These are phyloP conservation scores for Emergomyces orientalis DNA, from an alignment of 2,329 filamentous ascomycete genomes.

Conservation along the genomic window DNA sequence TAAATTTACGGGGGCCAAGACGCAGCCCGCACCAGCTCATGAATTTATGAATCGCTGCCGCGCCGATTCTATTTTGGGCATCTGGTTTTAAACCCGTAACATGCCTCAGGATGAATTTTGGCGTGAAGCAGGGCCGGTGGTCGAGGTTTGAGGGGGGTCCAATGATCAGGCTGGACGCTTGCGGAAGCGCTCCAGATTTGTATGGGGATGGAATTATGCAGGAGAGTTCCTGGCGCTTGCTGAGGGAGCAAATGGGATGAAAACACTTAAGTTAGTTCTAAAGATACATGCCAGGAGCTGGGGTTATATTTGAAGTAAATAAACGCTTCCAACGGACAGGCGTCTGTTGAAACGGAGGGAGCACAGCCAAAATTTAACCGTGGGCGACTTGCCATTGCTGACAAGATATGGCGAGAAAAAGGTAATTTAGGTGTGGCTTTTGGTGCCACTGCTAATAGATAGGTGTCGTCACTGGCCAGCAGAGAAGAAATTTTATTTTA, in stretches of 20 bases:
- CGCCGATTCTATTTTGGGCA: constrained; percentile 5
- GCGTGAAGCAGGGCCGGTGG: not conserved
- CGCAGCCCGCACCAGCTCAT: not conserved
- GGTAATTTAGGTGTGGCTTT: constrained; percentile 1
- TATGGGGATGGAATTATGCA: not conserved
- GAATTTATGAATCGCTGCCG: not conserved
- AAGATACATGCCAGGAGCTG: not conserved
- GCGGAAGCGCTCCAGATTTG: not conserved
- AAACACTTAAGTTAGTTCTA: not conserved
- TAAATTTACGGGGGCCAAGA: not conserved
- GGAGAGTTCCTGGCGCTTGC: constrained; percentile 6
- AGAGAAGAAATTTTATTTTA: not conserved
- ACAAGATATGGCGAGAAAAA: not conserved
- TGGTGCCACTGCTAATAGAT: not conserved
- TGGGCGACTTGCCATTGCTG: not conserved
- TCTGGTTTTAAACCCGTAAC: not conserved
- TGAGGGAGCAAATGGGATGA: constrained; percentile 6
- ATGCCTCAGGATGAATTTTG: constrained; percentile 4
- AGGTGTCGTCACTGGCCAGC: not conserved
- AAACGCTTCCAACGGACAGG: not conserved
- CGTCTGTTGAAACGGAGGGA: constrained; percentile 1
- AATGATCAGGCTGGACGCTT: not conserved
- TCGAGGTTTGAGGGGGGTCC: not conserved
- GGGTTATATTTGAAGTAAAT: constrained; percentile 2
- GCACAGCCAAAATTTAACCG: not conserved